A percentile compares a stretch with the other conserved stretches of the same genome.
phyloP scores from a whole-genome alignment of 108 stramenopile genomes.

The Discostella stelligeroides region DNA sequence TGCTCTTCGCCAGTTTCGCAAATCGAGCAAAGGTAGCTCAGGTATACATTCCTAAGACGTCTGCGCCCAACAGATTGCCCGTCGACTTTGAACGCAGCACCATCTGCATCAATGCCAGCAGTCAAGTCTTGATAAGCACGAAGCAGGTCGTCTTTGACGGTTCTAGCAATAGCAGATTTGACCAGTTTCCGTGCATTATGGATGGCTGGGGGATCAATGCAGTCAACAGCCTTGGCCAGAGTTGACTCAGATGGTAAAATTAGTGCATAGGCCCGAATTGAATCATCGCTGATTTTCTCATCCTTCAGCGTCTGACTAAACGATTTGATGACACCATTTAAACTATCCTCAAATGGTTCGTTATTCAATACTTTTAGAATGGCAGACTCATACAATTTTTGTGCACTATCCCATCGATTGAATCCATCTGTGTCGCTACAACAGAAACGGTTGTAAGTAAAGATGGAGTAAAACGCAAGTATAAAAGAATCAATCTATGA shows the following conservation, averaged over 20 bases:
- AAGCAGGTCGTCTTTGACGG: conserved; percentile 59
- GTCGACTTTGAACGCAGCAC: conserved; percentile 61
- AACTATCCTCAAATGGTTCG: conserved; percentile 35
- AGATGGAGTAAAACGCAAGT: neutral
- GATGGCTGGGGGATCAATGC: conserved; percentile 80
- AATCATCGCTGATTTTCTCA: conserved; percentile 59
- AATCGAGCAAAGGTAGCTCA: conserved; percentile 76
- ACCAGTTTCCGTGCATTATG: conserved; percentile 64
- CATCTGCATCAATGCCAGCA: conserved; percentile 45
- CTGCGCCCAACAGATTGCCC: conserved; percentile 65
- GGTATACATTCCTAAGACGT: conserved; percentile 79
- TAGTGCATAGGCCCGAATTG: conserved; percentile 84
- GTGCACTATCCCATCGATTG: conserved; percentile 92
- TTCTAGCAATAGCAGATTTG: conserved; percentile 69
- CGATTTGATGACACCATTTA: conserved; percentile 55
- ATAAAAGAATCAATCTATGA: neutral
- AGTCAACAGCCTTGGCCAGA: conserved; percentile 69
- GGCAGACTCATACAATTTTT: conserved; percentile 57
- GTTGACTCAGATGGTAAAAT: conserved; percentile 81
- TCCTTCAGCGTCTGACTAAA: conserved; percentile 63
- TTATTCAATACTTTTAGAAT: conserved; percentile 68
- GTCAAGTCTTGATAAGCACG: conserved; percentile 71
- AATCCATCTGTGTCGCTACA: conserved; percentile 88
- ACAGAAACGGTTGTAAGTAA: neutral
- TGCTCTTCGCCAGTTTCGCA: conserved; percentile 68